Evolutionary conservation across 352 stramenopile species (phyloP).

Genomic region (Globisporangium middletonii): DNA sequence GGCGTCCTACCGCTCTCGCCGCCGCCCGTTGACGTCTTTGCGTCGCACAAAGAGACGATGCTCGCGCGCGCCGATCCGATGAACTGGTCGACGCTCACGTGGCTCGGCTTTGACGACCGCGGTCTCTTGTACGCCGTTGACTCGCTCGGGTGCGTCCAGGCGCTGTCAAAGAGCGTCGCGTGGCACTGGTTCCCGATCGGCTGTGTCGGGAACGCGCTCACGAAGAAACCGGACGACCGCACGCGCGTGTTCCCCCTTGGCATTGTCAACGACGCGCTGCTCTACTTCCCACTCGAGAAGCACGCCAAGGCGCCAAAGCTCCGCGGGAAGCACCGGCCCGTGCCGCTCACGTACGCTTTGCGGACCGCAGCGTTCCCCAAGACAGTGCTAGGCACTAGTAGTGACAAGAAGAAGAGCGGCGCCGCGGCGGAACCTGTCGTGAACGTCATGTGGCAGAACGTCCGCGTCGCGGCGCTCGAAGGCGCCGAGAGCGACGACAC

Average conservation of each 20-base stretch:
- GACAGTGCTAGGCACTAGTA: slow-evolving; percentile 17
- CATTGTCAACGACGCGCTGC: slow-evolving; percentile 62
- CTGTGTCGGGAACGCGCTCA: slow-evolving; percentile 49
- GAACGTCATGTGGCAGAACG: slow-evolving; percentile 68
- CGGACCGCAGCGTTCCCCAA: slow-evolving; percentile 51
- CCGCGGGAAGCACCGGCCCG: slow-evolving; percentile 63
- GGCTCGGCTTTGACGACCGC: slow-evolving; percentile 76
- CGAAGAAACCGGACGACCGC: slow-evolving; percentile 54
- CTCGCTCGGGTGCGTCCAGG: slow-evolving; percentile 57
- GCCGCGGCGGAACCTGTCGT: background rate
- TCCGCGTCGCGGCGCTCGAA: slow-evolving; percentile 39
- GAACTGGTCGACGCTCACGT: slow-evolving; percentile 57
- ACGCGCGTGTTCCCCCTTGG: slow-evolving; percentile 60
- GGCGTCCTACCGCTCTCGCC: slow-evolving; percentile 55
- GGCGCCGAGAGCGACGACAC: slow-evolving; percentile 15
- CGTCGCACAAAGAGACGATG: slow-evolving; percentile 65
- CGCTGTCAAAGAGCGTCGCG: slow-evolving; percentile 39
- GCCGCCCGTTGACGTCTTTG: slow-evolving; percentile 54
- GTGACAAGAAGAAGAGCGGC: slow-evolving; percentile 23
- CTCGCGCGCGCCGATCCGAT: slow-evolving; percentile 25
- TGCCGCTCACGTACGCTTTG: slow-evolving; percentile 60
- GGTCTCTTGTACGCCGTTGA: slow-evolving; percentile 68
- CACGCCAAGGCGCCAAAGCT: slow-evolving; percentile 36
- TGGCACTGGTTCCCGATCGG: slow-evolving; percentile 75
- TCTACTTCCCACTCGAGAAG: slow-evolving; percentile 69